Evolutionary conservation across 139 green algal genomes (phyloP).

Genomic region (Chlorella sp.): DNA sequence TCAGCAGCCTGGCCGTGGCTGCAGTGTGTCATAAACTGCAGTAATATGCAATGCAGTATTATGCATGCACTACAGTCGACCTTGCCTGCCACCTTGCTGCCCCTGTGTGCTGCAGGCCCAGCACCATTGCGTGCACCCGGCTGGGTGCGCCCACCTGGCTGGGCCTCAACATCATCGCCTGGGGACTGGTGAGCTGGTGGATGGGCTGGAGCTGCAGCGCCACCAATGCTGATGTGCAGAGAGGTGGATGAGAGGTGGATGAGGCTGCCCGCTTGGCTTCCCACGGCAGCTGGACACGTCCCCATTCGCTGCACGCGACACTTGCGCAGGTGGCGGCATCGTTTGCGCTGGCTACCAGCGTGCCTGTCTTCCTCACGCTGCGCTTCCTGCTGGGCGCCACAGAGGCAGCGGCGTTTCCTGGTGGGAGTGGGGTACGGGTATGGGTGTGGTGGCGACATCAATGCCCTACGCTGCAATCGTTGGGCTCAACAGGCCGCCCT

Average conservation of each 20-base stretch:
- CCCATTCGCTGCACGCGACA: not conserved
- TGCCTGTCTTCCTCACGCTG: constrained; percentile 65
- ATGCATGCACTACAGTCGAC: not conserved
- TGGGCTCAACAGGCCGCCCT: no score
- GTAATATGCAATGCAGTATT: not conserved
- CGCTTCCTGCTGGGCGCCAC: constrained; percentile 74
- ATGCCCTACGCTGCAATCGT: no score
- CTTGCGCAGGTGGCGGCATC: constrained; percentile 46
- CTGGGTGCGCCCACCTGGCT: constrained; percentile 72
- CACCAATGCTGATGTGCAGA: no score
- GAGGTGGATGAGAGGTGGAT: no score
- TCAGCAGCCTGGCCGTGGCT: not conserved
- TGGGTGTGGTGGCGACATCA: no score
- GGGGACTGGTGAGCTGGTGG: constrained; percentile 53
- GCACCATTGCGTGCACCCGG: constrained; percentile 48
- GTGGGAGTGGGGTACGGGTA: not conserved
- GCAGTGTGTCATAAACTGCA: not conserved
- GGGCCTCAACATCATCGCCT: constrained; percentile 56
- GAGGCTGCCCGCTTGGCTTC: no score
- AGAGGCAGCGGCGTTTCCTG: constrained; percentile 77
- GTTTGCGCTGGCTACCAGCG: constrained; percentile 56
- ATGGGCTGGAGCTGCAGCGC: no score
- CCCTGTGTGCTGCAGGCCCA: constrained; percentile 37
- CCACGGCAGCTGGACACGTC: no score
- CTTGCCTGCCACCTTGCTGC: not conserved